phyloP scores from a whole-genome alignment of 495 filamentous ascomycete genomes.

The Acidomyces sp. region DNA sequence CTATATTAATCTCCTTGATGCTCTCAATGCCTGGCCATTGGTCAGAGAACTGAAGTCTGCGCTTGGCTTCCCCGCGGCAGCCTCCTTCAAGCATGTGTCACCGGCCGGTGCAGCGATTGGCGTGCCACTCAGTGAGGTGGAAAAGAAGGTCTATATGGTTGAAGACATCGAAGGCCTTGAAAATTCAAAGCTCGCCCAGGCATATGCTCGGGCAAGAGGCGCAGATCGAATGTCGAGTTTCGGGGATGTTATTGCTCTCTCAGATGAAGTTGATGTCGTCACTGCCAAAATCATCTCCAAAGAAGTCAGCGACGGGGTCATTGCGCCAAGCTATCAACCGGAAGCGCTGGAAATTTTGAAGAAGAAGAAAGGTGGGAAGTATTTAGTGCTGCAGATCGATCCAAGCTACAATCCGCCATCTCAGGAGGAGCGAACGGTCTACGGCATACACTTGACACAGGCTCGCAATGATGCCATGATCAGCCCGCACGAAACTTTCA shows the following conservation, averaged over 20 bases:
- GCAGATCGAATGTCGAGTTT: constrained; percentile 97
- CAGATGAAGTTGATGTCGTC: constrained; percentile 68
- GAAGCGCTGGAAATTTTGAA: constrained; percentile 81
- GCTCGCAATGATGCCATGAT: constrained; percentile 85
- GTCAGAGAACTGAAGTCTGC: constrained; percentile 93
- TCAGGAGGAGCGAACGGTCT: constrained; percentile 72
- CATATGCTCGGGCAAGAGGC: constrained; percentile 87
- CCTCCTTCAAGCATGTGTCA: constrained; percentile 98
- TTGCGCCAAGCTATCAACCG: constrained; percentile 72
- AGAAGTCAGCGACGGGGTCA: constrained; percentile 93
- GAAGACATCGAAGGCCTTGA: constrained; percentile 85
- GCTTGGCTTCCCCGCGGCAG: constrained; percentile 77
- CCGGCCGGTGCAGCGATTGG: constrained; percentile 93
- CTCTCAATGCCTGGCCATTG: constrained; percentile 88
- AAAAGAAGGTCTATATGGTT: constrained; percentile 96
- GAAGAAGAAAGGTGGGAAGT: constrained; percentile 98
- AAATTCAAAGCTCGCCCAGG: constrained; percentile 72
- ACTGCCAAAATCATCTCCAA: constrained; percentile 95
- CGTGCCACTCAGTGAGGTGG: constrained; percentile 65
- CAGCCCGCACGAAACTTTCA: constrained; percentile 69
- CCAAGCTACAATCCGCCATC: constrained; percentile 62
- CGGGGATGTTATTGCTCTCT: constrained; percentile 89
- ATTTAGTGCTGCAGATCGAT: constrained; percentile 91
- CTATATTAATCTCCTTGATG: constrained; percentile 94
- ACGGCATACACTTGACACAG: constrained; percentile 74